Conservation (phyloP, 495 filamentous ascomycete genomes). For the Neohortaea acidophila region DNA sequence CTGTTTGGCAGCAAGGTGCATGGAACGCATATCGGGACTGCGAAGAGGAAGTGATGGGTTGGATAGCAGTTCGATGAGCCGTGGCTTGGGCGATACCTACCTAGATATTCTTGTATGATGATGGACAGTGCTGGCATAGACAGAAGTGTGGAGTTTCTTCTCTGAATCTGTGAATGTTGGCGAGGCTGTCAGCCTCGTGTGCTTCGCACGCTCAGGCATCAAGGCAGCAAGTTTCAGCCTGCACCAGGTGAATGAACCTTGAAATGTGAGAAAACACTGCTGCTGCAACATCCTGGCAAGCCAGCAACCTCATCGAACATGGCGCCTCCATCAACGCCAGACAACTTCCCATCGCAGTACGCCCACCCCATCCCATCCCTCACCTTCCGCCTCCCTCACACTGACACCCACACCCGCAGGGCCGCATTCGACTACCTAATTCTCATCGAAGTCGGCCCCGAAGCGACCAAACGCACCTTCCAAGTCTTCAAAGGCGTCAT, state of each 20-base stretch:
- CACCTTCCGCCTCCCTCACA: not conserved
- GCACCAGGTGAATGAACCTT: too few relatives aligned
- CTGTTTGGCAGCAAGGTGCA: constrained; percentile 92
- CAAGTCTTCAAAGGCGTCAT: constrained; percentile 8
- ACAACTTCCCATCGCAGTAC: not conserved
- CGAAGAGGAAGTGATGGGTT: constrained; percentile 35
- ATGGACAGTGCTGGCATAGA: too few relatives aligned
- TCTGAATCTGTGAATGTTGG: too few relatives aligned
- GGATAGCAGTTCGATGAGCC: not conserved
- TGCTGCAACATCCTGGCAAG: too few relatives aligned
- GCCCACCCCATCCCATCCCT: not conserved
- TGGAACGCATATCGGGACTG: constrained; percentile 79
- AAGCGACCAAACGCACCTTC: constrained; percentile 3
- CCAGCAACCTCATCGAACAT: too few relatives aligned
- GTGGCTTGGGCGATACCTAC: too few relatives aligned
- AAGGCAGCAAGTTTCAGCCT: too few relatives aligned
- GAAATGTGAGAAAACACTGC: too few relatives aligned
- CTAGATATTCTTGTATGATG: too few relatives aligned
- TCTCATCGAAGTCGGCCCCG: constrained; percentile 5
- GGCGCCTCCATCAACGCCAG: not conserved
- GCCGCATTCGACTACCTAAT: not conserved
- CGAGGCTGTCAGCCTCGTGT: too few relatives aligned
- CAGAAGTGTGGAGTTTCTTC: too few relatives aligned
- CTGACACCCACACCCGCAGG: not conserved
- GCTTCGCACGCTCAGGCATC: too few relatives aligned